phyloP scores from a whole-genome alignment of 2,329 filamentous ascomycete species.

The Fusarium sp. region DNA sequence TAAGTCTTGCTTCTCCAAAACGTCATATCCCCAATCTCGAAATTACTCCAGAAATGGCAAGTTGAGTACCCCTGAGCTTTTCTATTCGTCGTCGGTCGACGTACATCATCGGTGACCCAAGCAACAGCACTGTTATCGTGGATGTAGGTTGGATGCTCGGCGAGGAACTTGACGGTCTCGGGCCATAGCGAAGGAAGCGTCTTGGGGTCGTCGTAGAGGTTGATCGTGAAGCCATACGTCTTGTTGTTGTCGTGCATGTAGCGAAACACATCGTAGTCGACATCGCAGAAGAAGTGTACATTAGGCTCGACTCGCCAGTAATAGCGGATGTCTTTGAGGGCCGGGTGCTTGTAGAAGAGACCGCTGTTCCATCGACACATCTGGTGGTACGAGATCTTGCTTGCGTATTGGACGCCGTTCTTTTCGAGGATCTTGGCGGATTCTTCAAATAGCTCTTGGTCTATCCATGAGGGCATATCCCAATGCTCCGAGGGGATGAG shows the following conservation, averaged over 20 bases:
- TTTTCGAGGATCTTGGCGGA: constrained; percentile 86
- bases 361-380: constrained; percentile 99
- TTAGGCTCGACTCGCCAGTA: constrained; percentile 99
- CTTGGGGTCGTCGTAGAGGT: constrained; percentile 90
- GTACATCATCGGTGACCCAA: constrained; percentile 85
- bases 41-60: constrained; percentile 99
- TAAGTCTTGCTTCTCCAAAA: constrained; percentile 94
- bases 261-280: constrained; percentile 98
- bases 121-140: constrained; percentile 86
- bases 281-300: constrained; percentile 98
- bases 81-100: constrained; percentile 82
- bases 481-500: constrained; percentile 95
- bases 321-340: constrained; percentile 83
- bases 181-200: constrained; percentile 93
- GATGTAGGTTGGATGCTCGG: constrained; percentile 84
- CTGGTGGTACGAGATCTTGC: constrained; percentile 92
- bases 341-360: constrained; percentile 96
- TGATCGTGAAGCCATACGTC: constrained; percentile 98
- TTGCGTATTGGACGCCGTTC: constrained; percentile 89
- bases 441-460: constrained; percentile 85
- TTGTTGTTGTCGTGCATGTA: constrained; percentile 99
- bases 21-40: constrained; percentile 92
- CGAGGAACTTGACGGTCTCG: constrained; percentile 92
- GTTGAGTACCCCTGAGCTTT: constrained; percentile 95
- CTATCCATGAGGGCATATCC: constrained; percentile 93